These are phyloP conservation scores for Trypanosoma boissoni DNA, from an alignment of 208 protist species.

Conservation along the genomic window DNA sequence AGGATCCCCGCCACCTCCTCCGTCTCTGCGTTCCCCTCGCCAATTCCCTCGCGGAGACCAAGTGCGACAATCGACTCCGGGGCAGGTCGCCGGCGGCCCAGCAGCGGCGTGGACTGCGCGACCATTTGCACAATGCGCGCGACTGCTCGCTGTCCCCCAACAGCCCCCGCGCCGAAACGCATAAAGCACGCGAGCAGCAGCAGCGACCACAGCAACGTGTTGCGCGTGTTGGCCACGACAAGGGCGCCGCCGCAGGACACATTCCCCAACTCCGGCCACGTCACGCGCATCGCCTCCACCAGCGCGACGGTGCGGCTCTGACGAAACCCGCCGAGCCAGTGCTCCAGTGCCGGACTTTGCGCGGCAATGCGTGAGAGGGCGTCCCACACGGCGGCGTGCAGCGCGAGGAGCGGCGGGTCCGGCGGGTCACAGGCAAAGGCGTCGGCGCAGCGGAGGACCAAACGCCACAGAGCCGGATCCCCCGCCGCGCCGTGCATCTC, in stretches of 20 bases:
- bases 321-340: constrained; percentile 17
- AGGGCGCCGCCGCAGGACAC: not conserved
- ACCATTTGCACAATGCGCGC: constrained; percentile 10
- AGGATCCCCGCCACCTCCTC: not conserved
- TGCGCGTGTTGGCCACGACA: constrained; percentile 9
- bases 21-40: not conserved
- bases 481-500: not conserved
- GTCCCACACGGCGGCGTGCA: constrained; percentile 1
- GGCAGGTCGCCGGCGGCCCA: constrained; percentile 17
- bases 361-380: constrained; percentile 18
- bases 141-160: not conserved
- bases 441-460: not conserved
- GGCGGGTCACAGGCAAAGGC: not conserved
- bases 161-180: not conserved
- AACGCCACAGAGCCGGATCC: not conserved
- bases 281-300: no score
- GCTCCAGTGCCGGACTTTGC: not conserved
- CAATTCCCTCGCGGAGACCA: constrained; percentile 12
- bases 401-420: no score
- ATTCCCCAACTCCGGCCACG: not conserved
- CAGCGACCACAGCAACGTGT: constrained; percentile 19
- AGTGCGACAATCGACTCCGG: constrained; percentile 22
- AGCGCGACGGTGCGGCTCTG: constrained; percentile 1
- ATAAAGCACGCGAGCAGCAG: constrained; percentile 22
- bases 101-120: constrained; percentile 5